phyloP scores from a whole-genome alignment of 116 monocot species.

The Trichopus zeylanicus region DNA sequence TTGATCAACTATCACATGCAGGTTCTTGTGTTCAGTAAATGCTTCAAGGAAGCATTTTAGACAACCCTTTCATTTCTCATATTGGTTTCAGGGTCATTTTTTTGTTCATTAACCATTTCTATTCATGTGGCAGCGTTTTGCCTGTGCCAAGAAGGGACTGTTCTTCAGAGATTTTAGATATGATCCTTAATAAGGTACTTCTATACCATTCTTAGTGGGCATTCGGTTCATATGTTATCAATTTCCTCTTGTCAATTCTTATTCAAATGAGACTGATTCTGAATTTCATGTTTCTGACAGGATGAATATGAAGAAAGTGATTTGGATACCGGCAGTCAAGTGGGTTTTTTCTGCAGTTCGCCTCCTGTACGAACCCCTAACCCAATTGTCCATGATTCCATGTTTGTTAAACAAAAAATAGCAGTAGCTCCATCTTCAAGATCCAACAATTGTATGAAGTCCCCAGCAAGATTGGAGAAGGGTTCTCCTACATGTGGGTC shows the following conservation, averaged over 20 bases:
- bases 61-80: neutral
- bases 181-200: conserved; percentile 54
- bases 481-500: conserved; percentile 42
- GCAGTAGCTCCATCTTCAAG: conserved; percentile 14
- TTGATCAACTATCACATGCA: neutral
- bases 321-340: conserved; percentile 18
- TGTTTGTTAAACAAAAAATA: conserved; percentile 36
- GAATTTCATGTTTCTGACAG: conserved; percentile 12
- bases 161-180: conserved; percentile 28
- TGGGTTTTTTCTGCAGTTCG: conserved; percentile 50
- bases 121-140: conserved; percentile 17
- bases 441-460: neutral
- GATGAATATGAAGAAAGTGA: conserved; percentile 33
- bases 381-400: conserved; percentile 53
- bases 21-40: too few species aligned
- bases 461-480: conserved; percentile 11
- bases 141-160: conserved; percentile 15
- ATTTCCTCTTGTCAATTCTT: neutral
- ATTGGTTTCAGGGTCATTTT: neutral
- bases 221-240: neutral
- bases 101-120: neutral
- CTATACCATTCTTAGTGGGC: neutral
- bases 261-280: neutral
- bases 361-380: conserved; percentile 69
- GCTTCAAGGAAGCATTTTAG: neutral